Base-by-base conservation (phyloP, 306 rosid species). In the Trifolium pratense region DNA sequence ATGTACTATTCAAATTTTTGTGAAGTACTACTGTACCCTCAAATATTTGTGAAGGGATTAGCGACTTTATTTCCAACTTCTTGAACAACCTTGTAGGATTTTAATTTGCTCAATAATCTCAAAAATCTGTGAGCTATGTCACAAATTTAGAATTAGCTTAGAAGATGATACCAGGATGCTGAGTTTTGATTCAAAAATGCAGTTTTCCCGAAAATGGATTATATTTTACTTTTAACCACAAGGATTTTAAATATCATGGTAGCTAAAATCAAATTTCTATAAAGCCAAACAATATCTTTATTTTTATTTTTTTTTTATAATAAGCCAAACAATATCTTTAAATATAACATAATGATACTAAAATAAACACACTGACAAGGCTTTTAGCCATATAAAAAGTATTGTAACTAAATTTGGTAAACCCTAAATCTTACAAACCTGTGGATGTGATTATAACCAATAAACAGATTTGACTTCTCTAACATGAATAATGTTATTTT, bases 331-430 rank as follows among this genome's bases (percentile, higher is more conserved):
- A n/a, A n/a, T n/a, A 21, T 43, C 31, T 29, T 21, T 21, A 29
- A 79, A 43, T 43, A 43, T 25, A 73, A 64, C 12, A 15, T 7
- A 43, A 49, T 37, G 39, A 40, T 8, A 36, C 39, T 7, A 36
- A 36, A 6, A 40, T 18, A 65, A 58, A 73, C 12, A 37, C 20
- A 32, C 51, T 7, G 16, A 34, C 58, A 15, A 16, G 70, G 36
- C 56, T 45, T 73, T 40, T 45, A 53, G 66, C 37, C 71, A 67
- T 20, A 16, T 3, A 40, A 16, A 16, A 42, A 23, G 42, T 46
- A 64, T 75, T 63, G 61, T 31, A 68, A 32, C 73, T 40, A 75
- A n/a, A 72, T 70, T 15, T 55, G 67, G 55, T 62, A 75, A 62
- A 52, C 34, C 56, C 34, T 52, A 46, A 74, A 52, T 31, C 57